phyloP scores from a whole-genome alignment of 345 rosid genomes.

The Eucalyptus polybractea region DNA sequence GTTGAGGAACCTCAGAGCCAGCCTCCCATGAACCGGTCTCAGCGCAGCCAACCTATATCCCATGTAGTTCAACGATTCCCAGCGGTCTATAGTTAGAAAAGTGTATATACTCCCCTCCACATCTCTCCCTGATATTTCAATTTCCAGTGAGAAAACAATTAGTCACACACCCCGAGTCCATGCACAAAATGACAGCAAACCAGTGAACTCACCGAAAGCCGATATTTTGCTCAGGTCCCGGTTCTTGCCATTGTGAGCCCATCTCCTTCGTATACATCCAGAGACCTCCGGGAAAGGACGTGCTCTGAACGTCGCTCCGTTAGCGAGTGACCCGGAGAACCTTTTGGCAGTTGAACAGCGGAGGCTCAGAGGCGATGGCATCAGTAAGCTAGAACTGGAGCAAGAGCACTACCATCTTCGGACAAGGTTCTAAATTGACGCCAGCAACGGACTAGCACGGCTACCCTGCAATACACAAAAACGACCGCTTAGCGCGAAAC shows the following conservation, averaged over 20 bases:
- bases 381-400: not conserved
- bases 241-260: not conserved
- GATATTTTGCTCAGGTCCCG: not conserved
- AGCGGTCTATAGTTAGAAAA: constrained; percentile 68
- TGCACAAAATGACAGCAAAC: not conserved
- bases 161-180: not conserved
- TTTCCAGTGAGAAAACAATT: not conserved
- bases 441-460: not conserved
- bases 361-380: not conserved
- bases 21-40: constrained; percentile 83
- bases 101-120: constrained; percentile 66
- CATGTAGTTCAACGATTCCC: constrained; percentile 89
- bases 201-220: not conserved
- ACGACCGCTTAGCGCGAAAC: not conserved
- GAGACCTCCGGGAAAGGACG: not conserved
- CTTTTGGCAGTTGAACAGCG: not conserved
- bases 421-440: not conserved
- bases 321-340: not conserved
- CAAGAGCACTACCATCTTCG: not conserved
- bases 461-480: not conserved
- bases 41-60: constrained; percentile 49
- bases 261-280: not conserved
- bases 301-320: not conserved
- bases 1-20: constrained; percentile 70
- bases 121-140: constrained; percentile 17